These are phyloP conservation scores for Raffaelea ambrosiae DNA, from an alignment of 2,329 filamentous ascomycete genomes.

Conservation along the genomic window DNA sequence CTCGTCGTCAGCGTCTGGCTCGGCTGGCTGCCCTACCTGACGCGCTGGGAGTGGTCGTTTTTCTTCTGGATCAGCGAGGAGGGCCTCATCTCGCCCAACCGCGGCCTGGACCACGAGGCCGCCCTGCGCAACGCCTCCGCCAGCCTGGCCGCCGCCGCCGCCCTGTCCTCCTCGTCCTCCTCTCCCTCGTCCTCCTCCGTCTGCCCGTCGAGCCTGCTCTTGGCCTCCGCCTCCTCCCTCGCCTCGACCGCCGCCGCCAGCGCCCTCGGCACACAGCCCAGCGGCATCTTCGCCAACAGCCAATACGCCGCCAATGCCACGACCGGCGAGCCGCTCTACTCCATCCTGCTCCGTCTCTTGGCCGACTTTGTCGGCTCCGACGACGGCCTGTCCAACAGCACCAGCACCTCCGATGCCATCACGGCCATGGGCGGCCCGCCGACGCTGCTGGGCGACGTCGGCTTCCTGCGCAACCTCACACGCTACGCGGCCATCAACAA, in stretches of 20 bases:
- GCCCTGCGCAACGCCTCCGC: neutral
- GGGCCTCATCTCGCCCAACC: conserved; percentile 33
- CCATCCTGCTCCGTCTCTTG: conserved; percentile 21
- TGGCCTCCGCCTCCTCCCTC: conserved; percentile 27
- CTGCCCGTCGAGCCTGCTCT: conserved; percentile 31
- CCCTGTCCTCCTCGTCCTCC: neutral
- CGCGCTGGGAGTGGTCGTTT: conserved; percentile 85
- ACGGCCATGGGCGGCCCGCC: conserved; percentile 17
- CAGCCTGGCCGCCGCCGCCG: neutral
- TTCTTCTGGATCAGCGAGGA: conserved; percentile 92
- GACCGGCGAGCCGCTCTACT: conserved; percentile 23
- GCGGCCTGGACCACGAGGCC: neutral
- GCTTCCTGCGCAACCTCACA: conserved; percentile 53
- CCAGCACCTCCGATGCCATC: conserved; percentile 12
- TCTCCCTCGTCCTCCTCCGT: conserved; percentile 9
- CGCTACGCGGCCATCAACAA: conserved; percentile 66
- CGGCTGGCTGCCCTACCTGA: conserved; percentile 77
- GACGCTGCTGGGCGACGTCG: conserved; percentile 49
- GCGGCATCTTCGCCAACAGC: conserved; percentile 24
- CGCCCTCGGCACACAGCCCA: conserved; percentile 1
- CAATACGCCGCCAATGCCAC: conserved; percentile 24
- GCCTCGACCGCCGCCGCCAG: conserved; percentile 19
- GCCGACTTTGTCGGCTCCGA: conserved; percentile 16
- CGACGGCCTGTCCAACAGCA: conserved; percentile 16
- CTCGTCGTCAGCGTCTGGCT: conserved; percentile 85